Percentiles rank a stretch among this genome's conserved stretches.
phyloP scores from a whole-genome alignment of 1,284 basidiomycete species.

The Heimioporus retisporus region DNA sequence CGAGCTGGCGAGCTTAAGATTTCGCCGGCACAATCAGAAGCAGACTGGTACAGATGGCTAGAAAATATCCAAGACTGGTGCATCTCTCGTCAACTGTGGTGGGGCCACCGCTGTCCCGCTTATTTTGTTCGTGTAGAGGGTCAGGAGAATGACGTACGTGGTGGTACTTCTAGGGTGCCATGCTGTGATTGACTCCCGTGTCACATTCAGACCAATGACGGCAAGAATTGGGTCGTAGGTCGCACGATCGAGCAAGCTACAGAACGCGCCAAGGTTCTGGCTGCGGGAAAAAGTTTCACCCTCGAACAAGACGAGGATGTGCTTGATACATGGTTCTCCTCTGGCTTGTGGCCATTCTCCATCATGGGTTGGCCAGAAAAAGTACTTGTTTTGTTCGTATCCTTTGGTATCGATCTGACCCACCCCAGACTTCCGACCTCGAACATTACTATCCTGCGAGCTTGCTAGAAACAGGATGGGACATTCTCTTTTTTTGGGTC shows the following conservation, averaged over 20 bases:
- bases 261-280: constrained; percentile 80
- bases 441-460: constrained; percentile 90
- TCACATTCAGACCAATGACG: constrained; percentile 66
- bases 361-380: constrained; percentile 98
- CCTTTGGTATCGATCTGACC: constrained; percentile 12
- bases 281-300: constrained; percentile 77
- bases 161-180: constrained; percentile 9
- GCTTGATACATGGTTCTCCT: constrained; percentile 99
- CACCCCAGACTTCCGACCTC: constrained; percentile 75
- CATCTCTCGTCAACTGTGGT: constrained; percentile 99
- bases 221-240: constrained; percentile 94
- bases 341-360: constrained; percentile 98
- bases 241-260: constrained; percentile 85
- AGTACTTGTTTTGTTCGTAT: constrained; percentile 48
- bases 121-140: constrained; percentile 95
- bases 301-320: constrained; percentile 98
- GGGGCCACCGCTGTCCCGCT: constrained; percentile 98
- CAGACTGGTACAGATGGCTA: constrained; percentile 98
- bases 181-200: background rate
- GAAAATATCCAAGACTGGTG: constrained; percentile 99
- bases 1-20: constrained; percentile 89
- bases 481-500: constrained; percentile 99
- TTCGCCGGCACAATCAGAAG: constrained; percentile 87
- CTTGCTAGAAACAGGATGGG: constrained; percentile 98
- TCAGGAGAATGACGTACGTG: constrained; percentile 75